Percentiles rank a stretch among this genome's conserved stretches.
phyloP scores from a whole-genome alignment of 345 rosid species.

The Eucalyptus melliodora region DNA sequence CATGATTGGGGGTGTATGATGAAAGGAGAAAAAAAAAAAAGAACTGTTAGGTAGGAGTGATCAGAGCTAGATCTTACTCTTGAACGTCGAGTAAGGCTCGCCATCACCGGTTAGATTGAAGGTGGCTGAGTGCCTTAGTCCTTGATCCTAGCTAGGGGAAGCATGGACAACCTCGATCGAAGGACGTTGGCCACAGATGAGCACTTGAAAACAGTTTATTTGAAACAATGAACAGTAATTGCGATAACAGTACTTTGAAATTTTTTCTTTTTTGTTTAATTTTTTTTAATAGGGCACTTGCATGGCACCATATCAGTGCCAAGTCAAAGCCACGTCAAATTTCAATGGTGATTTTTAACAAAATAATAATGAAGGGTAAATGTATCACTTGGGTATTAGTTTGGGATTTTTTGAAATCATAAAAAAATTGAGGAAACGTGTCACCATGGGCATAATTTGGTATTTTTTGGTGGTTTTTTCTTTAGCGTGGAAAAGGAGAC shows the following conservation, averaged over 20 bases:
- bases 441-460: no score
- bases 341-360: not conserved
- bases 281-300: not conserved
- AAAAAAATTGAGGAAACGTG: no score
- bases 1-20: not conserved
- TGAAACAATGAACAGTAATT: not conserved
- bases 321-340: not conserved
- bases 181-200: accelerated
- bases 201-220: not conserved
- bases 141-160: not conserved
- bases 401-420: not conserved
- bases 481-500: no score
- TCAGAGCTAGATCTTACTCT: not conserved
- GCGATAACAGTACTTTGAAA: no score
- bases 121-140: not conserved
- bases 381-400: no score
- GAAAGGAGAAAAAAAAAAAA: no score
- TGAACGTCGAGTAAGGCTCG: not conserved
- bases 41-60: not conserved
- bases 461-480: no score
- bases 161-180: not conserved
- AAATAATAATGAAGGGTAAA: not conserved
- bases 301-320: not conserved
- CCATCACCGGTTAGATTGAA: not conserved
- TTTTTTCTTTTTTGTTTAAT: not conserved